Evolutionary conservation across 768 basidiomycete species (phyloP).

Genomic region (Leccinellum rugosiceps): DNA sequence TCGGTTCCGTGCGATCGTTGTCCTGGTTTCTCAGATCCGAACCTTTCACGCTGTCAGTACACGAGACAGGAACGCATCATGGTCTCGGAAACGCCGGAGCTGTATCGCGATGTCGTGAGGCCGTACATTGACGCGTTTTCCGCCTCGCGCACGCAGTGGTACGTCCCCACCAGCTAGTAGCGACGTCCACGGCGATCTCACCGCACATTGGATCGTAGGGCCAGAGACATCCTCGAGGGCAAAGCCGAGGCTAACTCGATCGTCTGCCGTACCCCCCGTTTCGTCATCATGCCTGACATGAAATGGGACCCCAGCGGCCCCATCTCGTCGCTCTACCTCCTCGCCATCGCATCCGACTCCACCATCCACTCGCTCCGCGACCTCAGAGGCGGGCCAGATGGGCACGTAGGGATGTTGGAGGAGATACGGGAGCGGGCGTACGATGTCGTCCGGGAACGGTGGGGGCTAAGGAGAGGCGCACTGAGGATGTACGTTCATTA

Average conservation of each 20-base stretch:
- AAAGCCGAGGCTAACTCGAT: conserved; percentile 72
- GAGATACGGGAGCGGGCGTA: conserved; percentile 58
- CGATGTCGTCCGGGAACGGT: conserved; percentile 54
- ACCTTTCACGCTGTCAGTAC: no score
- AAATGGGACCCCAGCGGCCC: conserved; percentile 89
- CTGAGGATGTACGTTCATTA: conserved; percentile 89
- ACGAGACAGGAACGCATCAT: conserved; percentile 67
- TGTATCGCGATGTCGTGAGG: conserved; percentile 66
- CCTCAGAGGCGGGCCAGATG: conserved; percentile 41
- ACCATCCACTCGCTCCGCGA: conserved; percentile 74
- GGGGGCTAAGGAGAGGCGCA: conserved; percentile 59
- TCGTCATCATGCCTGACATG: conserved; percentile 89
- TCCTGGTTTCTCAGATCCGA: no score
- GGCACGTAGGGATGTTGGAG: conserved; percentile 65
- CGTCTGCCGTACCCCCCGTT: conserved; percentile 59
- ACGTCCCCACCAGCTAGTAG: not conserved
- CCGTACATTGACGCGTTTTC: conserved; percentile 82
- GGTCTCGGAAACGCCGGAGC: conserved; percentile 77
- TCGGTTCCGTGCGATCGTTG: not conserved
- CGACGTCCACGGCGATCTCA: not conserved
- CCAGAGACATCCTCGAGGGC: conserved; percentile 78
- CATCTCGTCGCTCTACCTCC: conserved; percentile 71
- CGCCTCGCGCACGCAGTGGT: conserved; percentile 80
- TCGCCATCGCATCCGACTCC: conserved; percentile 66
- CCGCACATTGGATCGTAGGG: conserved; percentile 48